Evolutionary conservation across 257 asterid genomes (phyloP).

Genomic region (Capsicum baccatum): DNA sequence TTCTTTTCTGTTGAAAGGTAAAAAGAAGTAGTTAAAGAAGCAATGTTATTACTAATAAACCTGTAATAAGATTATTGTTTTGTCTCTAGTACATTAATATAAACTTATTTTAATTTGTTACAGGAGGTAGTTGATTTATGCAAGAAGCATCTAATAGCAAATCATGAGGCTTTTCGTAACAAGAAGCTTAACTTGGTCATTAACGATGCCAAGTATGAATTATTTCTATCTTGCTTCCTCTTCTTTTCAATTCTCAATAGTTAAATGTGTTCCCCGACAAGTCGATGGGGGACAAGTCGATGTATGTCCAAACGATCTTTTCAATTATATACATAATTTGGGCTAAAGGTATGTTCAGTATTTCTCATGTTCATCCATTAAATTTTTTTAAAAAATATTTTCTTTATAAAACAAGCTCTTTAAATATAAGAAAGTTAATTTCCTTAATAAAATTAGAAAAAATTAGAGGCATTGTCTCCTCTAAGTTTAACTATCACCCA

Average conservation of each 20-base stretch:
- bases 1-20: not conserved
- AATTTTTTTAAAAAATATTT: too few species aligned
- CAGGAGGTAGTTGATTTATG: constrained; percentile 98
- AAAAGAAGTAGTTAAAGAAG: not conserved
- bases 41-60: not conserved
- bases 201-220: constrained; percentile 82
- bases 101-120: constrained; percentile 15
- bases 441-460: too few species aligned
- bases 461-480: too few species aligned
- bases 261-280: not conserved
- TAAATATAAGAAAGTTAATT: too few species aligned
- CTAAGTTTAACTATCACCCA: too few species aligned
- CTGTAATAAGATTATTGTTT: not conserved
- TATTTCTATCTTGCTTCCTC: not conserved
- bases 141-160: constrained; percentile 75
- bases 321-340: not conserved
- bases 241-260: not conserved
- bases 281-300: not conserved
- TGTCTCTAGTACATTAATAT: not conserved
- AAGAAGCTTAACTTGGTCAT: constrained; percentile 80
- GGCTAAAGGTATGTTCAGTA: not conserved
- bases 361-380: too few species aligned
- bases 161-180: constrained; percentile 78
- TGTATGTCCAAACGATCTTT: not conserved
- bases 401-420: too few species aligned